These are phyloP conservation scores for Polyplosphaeria fusca DNA, from an alignment of 495 filamentous ascomycete species.

Conservation along the genomic window DNA sequence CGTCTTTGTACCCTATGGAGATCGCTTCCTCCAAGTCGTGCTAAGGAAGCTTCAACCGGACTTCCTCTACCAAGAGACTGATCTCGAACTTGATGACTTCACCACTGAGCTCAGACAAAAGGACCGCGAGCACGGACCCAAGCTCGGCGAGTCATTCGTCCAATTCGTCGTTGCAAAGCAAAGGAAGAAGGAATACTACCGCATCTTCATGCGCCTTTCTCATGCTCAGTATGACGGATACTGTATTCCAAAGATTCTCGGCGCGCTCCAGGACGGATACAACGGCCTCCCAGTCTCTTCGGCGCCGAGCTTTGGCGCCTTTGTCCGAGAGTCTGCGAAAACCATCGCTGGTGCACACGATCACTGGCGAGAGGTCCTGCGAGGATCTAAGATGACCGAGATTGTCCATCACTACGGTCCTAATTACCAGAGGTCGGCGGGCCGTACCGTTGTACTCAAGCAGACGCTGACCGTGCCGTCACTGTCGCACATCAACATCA, in stretches of 20 bases:
- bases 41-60: conserved; percentile 27
- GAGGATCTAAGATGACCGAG: conserved; percentile 32
- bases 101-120: conserved; percentile 18
- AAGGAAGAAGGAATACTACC: conserved; percentile 25
- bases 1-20: conserved; percentile 27
- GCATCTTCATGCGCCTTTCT: conserved; percentile 29
- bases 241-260: conserved; percentile 26
- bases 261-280: conserved; percentile 26
- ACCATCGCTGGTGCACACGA: conserved; percentile 16
- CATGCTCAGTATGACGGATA: conserved; percentile 35
- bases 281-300: conserved; percentile 27
- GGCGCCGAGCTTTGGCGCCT: conserved; percentile 25
- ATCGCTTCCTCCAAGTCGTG: conserved; percentile 32
- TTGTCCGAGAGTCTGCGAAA: conserved; percentile 21
- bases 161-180: conserved; percentile 29
- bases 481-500: conserved; percentile 44
- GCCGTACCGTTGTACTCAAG: conserved; percentile 20
- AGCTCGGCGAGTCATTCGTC: conserved; percentile 28
- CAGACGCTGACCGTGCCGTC: conserved; percentile 13
- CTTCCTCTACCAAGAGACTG: conserved; percentile 25
- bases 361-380: conserved; percentile 30
- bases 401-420: conserved; percentile 31
- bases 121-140: conserved; percentile 19
- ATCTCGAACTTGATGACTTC: conserved; percentile 26
- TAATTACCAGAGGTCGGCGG: conserved; percentile 23